Conservation (phyloP, 139 green algal genomes). For the Edaphochlamys debaryana region DNA sequence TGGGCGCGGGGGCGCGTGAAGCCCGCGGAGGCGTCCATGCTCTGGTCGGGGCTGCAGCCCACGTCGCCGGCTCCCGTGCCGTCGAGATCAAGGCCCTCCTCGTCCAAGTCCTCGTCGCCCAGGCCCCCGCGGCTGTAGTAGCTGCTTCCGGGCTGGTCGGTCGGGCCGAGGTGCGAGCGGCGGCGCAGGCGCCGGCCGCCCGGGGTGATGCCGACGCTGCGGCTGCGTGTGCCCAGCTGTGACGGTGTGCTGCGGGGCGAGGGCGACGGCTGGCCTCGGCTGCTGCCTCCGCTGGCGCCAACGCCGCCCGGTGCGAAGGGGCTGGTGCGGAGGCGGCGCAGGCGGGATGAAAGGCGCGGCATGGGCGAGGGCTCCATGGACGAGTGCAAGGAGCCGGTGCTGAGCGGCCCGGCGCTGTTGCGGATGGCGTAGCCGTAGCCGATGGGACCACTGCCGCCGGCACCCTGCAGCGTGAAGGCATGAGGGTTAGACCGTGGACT, state of each 20-base stretch:
- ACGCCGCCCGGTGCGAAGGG: background rate
- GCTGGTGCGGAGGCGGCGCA: conserved; percentile 27
- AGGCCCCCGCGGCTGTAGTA: background rate
- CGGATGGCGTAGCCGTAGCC: background rate
- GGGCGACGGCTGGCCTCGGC: background rate
- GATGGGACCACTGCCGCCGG: background rate
- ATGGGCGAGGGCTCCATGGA: conserved; percentile 30
- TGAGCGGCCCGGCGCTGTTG: background rate
- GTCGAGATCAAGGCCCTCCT: no score
- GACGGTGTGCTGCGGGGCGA: conserved; percentile 9
- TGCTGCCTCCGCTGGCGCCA: background rate
- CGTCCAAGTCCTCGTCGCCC: background rate
- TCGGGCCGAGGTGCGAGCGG: conserved; percentile 1
- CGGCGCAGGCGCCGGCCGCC: conserved; percentile 12
- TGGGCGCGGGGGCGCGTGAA: no score
- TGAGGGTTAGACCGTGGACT: no score
- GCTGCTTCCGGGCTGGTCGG: no score
- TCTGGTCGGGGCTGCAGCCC: background rate
- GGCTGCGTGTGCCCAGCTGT: conserved; percentile 12
- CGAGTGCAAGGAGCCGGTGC: background rate
- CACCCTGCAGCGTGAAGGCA: no score
- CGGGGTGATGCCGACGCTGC: background rate
- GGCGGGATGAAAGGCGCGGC: conserved; percentile 18
- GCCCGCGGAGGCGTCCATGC: no score
- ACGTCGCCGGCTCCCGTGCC: no score